Evolutionary conservation across 2,329 filamentous ascomycete species (phyloP), one percentile per base, ranked within the genome.

Genomic region (Atkinsonella texensis): DNA sequence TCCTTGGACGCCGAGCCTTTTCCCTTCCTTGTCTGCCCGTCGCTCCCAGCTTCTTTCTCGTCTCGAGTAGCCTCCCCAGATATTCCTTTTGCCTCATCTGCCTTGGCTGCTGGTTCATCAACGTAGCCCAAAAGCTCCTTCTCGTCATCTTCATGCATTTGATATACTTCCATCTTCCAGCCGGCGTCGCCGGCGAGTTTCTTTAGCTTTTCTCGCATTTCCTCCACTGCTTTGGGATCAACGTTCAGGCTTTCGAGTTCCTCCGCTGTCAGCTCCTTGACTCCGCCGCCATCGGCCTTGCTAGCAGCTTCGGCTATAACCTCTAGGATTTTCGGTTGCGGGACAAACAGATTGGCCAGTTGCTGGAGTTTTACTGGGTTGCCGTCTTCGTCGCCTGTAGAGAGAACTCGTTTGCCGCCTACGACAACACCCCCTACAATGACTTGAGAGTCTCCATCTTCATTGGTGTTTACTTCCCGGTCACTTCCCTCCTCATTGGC

Each of bases 121-220:
- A 91, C 76, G 42, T 87, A 79, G 0, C 84, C 87, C 44, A 84
- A 72, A 41, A 91, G 79, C 62, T 89, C 84, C 55, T 68, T 62
- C 17, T 79, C 70, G 20, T 77, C 74, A 4, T 65, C 62, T 4
- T 74, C 70, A 20, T 78, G 75, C 11, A 80, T 74, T 60, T 93
- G 85, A 1, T 93, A 79, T 13, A 93, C 74, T 65, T 93, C 87
- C 53, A 95, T 71, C 60, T 83, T 85, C 89, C 89, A 95, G 15
- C 81, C 81, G 57, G 82, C 79, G 8, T 84, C 81, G 2, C 81
- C 79, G 0, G 87, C 87, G 41, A 86, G 63, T 59, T 81, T 77
- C 62, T 86, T 75, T 53, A 95, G 68, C 61, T 87, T 74, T 55
- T 81, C 75, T 59, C 78, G 78, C 63, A 95, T 72, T 45, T 81